Conservation (phyloP, 1,284 basidiomycete species). For the Rhodotorula sp. region DNA sequence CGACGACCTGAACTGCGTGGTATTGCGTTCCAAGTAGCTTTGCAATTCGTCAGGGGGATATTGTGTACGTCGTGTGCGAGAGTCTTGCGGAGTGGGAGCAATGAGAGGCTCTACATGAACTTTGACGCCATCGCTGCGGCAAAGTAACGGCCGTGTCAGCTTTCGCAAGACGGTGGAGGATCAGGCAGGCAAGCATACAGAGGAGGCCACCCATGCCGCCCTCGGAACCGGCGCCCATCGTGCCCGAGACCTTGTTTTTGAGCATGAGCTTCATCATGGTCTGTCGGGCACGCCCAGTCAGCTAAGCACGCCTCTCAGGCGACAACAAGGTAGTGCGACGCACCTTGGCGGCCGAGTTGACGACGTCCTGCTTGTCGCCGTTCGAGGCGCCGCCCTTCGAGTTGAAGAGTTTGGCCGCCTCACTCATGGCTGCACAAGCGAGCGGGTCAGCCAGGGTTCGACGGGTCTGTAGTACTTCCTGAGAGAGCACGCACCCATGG, state of each 20-base stretch:
- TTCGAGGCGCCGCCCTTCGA: slow-evolving; percentile 48
- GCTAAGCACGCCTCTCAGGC: background rate
- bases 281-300: slow-evolving; percentile 7
- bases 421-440: slow-evolving; percentile 41
- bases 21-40: background rate
- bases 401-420: slow-evolving; percentile 46
- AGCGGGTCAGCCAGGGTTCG: no score
- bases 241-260: slow-evolving; percentile 44
- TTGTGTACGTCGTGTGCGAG: background rate
- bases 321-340: background rate
- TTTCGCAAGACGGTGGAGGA: no score
- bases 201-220: slow-evolving; percentile 14
- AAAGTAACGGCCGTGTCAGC: background rate
- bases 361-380: slow-evolving; percentile 49
- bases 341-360: slow-evolving; percentile 47
- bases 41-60: background rate
- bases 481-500: slow-evolving; percentile 11
- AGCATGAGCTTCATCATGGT: slow-evolving; percentile 48
- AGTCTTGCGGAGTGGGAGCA: background rate
- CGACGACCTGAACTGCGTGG: background rate
- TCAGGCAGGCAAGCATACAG: background rate
- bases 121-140: slow-evolving; percentile 11
- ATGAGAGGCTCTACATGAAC: slow-evolving; percentile 11
- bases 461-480: background rate
- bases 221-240: slow-evolving; percentile 10